Evolutionary conservation across 108 stramenopile species (phyloP).

Genomic region (Skeletonema potamos): DNA sequence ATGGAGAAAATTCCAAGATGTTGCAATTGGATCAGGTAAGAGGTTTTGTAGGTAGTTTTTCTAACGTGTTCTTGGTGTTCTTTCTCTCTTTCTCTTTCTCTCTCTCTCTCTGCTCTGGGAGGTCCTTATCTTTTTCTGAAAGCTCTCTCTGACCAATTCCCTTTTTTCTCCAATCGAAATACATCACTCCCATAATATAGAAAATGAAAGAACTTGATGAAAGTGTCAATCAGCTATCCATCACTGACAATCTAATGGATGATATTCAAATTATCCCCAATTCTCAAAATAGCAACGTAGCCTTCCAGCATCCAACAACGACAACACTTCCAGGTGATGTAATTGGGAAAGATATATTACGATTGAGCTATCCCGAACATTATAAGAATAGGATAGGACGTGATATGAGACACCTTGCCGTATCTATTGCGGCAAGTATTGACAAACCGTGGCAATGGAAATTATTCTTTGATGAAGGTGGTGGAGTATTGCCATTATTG

Average conservation of each 20-base stretch:
- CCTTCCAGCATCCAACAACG: background rate
- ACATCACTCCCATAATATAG: background rate
- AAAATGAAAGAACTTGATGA: conserved; percentile 44
- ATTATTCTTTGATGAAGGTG: conserved; percentile 65
- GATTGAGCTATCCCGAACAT: conserved; percentile 55
- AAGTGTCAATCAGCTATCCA: conserved; percentile 10
- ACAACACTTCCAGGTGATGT: background rate
- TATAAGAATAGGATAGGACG: conserved; percentile 62
- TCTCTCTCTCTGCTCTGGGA: too few species aligned
- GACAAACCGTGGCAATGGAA: conserved; percentile 67
- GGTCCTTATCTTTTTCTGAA: too few species aligned
- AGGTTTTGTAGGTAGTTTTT: too few species aligned
- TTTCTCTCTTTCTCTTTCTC: background rate
- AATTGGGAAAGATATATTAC: conserved; percentile 16
- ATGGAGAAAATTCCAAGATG: background rate
- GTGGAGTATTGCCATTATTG: conserved; percentile 71
- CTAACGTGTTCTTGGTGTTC: too few species aligned
- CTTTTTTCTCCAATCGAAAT: background rate
- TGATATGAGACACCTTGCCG: conserved; percentile 69
- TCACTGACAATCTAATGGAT: conserved; percentile 11
- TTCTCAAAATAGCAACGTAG: background rate
- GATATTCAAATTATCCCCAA: conserved; percentile 22
- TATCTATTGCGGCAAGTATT: conserved; percentile 62
- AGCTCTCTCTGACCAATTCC: background rate
- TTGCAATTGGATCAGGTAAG: conserved; percentile 41